Base-by-base conservation (phyloP, 805 yeast species). In the Starmerella sp. region DNA sequence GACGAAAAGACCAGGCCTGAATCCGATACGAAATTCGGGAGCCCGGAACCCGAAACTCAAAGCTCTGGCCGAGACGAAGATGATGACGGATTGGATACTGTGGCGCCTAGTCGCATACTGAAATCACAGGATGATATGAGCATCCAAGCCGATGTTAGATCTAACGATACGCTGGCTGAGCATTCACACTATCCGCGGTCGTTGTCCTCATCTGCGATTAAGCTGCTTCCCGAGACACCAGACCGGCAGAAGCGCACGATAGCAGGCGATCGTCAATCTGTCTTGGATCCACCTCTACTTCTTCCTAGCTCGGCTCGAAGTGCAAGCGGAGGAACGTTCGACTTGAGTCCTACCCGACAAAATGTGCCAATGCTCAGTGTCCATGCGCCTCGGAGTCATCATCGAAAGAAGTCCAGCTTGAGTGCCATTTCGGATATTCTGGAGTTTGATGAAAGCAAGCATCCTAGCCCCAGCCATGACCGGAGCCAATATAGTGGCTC, bases 291-390 rank as follows among this genome's bases (percentile, higher is more conserved):
- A 3, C 36, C 57, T 2, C 9, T 49, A 10, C 41, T 52, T 14
- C 32, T 37, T 11, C 46, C 46, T 6, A 4, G 30, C 49, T 52
- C 56, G 5, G 28, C 37, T 5, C 53, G 55, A 32, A 57, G 58
- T 17, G 51, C 57, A 4, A 43, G 42, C 44, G 54, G 54, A 2
- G 54, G 58, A 3, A 52, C 57, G 8, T 32, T 57, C 4, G 60
- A 57, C 8, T 35, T 52, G 10, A 57, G 56, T 17, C 57, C 60
- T 4, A 57, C 30, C 9, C 48, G 48, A 6, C 37, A 5, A 4
- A 13, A n/a, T 8, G 14, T 36, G 14, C 4, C 37, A 36, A 3
- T 5, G 5, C 13, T 15, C 29, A 8, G 13, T 39, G 43, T n/a
- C 3, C 43, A 32, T 32, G 35, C 5, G 11, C 38, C 29, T 36